These are phyloP conservation scores for Zopfia rhizophila DNA, from an alignment of 2,329 filamentous ascomycete genomes.

Conservation along the genomic window DNA sequence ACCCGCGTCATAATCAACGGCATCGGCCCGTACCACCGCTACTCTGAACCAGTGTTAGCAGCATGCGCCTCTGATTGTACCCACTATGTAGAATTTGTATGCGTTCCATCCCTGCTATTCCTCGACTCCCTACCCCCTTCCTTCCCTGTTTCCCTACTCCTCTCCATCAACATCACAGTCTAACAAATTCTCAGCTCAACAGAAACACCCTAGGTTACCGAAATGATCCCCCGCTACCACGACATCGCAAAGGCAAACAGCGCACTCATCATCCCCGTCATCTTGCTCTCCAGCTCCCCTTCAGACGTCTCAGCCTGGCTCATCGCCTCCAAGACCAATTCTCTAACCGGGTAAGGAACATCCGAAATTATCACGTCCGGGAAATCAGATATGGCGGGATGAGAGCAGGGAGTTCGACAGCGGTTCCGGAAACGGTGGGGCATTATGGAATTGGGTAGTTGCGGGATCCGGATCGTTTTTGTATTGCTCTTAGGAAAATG, in stretches of 20 bases:
- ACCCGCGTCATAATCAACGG: constrained; percentile 15
- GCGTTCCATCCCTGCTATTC: too few species aligned
- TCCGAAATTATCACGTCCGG: constrained; percentile 1
- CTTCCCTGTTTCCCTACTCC: too few species aligned
- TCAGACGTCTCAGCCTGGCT: constrained; percentile 10
- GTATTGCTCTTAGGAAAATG: not conserved
- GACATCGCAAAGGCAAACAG: constrained; percentile 1
- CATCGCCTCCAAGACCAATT: constrained; percentile 7
- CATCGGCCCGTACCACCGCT: constrained; percentile 17
- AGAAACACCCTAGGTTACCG: constrained; percentile 10
- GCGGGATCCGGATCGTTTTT: not conserved
- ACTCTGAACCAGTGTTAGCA: constrained; percentile 15
- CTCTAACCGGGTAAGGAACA: not conserved
- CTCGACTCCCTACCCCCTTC: too few species aligned
- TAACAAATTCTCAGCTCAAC: constrained; percentile 11
- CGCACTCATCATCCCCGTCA: constrained; percentile 10
- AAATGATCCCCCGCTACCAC: constrained; percentile 5
- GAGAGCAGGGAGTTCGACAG: constrained; percentile 3
- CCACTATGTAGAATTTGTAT: constrained; percentile 24
- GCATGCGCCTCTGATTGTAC: constrained; percentile 17
- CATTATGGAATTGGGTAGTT: constrained; percentile 8
- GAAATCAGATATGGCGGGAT: constrained; percentile 4
- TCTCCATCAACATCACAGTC: too few species aligned
- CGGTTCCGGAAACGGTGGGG: not conserved
- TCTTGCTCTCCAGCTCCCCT: constrained; percentile 6